Evolutionary conservation across 345 rosid species (phyloP).

Genomic region (Lenwebbia sp.): DNA sequence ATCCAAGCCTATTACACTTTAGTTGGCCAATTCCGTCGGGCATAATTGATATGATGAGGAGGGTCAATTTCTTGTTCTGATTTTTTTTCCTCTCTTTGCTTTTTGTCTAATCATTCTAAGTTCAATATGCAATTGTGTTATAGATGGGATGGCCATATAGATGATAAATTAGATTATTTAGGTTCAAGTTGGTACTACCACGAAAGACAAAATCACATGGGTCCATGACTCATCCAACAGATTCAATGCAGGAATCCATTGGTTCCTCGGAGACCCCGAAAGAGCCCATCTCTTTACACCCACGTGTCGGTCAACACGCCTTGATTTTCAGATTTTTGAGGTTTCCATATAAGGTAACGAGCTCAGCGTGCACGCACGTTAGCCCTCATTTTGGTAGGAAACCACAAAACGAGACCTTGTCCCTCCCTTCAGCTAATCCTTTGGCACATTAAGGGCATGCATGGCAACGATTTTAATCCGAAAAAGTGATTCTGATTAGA

Average conservation of each 20-base stretch:
- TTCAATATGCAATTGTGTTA: neutral
- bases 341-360: neutral
- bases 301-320: neutral
- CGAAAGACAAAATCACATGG: neutral
- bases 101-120: neutral
- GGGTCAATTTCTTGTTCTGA: too few relatives aligned
- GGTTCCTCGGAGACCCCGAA: neutral
- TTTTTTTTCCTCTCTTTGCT: neutral
- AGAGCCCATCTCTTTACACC: neutral
- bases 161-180: neutral
- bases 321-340: neutral
- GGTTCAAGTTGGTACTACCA: neutral
- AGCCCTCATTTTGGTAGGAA: neutral
- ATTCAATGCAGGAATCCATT: neutral
- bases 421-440: neutral
- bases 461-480: too few relatives aligned
- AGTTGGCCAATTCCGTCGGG: too few relatives aligned
- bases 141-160: neutral
- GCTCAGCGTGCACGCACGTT: neutral
- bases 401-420: neutral
- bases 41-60: too few relatives aligned
- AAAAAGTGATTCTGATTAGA: too few relatives aligned
- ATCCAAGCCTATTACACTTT: neutral
- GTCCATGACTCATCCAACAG: neutral
- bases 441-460: too few relatives aligned